phyloP scores from a whole-genome alignment of 129 eudicot species.

The Lonicera japonica region DNA sequence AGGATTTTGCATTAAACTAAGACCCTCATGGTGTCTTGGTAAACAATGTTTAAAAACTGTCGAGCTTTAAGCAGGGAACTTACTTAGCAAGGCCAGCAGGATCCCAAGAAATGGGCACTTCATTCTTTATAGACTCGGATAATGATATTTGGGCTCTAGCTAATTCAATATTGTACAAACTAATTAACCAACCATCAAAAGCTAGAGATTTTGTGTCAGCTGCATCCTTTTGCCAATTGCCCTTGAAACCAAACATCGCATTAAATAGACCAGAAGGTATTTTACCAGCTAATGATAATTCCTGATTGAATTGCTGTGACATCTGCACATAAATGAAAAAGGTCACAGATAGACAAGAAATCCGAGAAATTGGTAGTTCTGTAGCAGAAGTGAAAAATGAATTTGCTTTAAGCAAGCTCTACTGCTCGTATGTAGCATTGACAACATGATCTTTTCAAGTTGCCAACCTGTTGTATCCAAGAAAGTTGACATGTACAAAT shows the following conservation, averaged over 20 bases:
- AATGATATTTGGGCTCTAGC: slow-evolving; percentile 61
- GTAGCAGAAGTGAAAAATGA: not conserved
- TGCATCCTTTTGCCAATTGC: slow-evolving; percentile 91
- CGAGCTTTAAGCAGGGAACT: slow-evolving; percentile 21
- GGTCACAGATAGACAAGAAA: slow-evolving; percentile 3
- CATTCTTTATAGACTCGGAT: slow-evolving; percentile 68
- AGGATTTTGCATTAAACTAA: no score
- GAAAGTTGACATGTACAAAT: not conserved
- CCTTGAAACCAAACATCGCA: slow-evolving; percentile 70
- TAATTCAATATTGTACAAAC: slow-evolving; percentile 70
- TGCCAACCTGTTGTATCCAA: not conserved
- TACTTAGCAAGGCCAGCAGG: slow-evolving; percentile 88
- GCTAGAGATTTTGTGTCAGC: slow-evolving; percentile 68
- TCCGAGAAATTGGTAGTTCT: not conserved
- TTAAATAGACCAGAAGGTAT: slow-evolving; percentile 88
- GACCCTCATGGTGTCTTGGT: no score
- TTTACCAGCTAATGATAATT: slow-evolving; percentile 69
- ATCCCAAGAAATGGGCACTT: slow-evolving; percentile 93
- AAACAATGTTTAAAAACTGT: no score
- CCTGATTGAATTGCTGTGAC: slow-evolving; percentile 93
- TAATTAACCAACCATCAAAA: slow-evolving; percentile 83
- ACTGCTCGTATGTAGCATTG: not conserved
- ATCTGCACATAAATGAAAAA: slow-evolving; percentile 37
- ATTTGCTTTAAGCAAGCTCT: not conserved
- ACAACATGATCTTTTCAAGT: not conserved